These are phyloP conservation scores for Lactarius psammicola DNA, from an alignment of 768 basidiomycete genomes.

Conservation along the genomic window DNA sequence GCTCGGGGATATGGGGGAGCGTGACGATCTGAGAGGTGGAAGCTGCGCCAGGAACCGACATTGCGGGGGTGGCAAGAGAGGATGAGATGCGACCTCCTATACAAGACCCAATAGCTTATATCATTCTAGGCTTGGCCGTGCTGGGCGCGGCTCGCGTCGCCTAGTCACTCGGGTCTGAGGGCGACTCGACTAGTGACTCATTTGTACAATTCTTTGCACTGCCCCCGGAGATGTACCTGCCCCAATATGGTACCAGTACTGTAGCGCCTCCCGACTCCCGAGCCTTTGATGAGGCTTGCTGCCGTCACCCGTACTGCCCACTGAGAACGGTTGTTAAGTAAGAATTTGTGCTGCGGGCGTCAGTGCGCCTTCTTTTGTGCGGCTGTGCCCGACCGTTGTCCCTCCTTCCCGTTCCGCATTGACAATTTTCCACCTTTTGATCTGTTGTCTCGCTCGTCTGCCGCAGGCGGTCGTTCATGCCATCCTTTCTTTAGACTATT, in stretches of 20 bases:
- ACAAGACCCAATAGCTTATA: conserved; percentile 4
- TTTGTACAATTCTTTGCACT: not conserved
- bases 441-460: not conserved
- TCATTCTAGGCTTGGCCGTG: not conserved
- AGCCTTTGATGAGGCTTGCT: not conserved
- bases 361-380: not conserved
- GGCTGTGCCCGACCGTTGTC: not conserved
- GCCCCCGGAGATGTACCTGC: not conserved
- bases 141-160: not conserved
- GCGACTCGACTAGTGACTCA: not conserved
- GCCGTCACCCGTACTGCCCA: not conserved
- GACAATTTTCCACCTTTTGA: not conserved
- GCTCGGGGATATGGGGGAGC: conserved; percentile 57
- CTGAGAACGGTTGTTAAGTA: not conserved
- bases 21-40: conserved; percentile 46
- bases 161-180: not conserved
- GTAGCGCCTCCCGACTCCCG: not conserved
- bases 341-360: not conserved
- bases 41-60: conserved; percentile 25
- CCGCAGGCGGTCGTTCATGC: conserved; percentile 5
- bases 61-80: conserved; percentile 1
- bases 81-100: not conserved
- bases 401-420: not conserved
- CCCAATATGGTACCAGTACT: not conserved
- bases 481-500: not conserved